Conservation (phyloP, 2,329 filamentous ascomycete species). For the Teratosphaeria viscida region DNA sequence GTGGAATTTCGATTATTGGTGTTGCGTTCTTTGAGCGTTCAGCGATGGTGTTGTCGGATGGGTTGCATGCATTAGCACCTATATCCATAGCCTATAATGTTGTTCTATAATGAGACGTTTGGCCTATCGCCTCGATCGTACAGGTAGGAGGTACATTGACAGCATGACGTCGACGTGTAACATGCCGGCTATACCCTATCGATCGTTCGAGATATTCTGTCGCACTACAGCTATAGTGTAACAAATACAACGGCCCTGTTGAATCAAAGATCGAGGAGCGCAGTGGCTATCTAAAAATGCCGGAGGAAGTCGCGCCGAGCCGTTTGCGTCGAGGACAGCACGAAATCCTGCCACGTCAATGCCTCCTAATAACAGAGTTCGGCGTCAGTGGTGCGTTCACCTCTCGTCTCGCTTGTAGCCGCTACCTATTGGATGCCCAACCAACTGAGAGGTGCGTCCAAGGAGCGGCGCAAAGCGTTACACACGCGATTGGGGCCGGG, state of each 20-base stretch:
- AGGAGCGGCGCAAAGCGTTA: background rate
- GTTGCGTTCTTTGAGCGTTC: background rate
- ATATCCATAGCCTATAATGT: background rate
- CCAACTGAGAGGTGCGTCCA: background rate
- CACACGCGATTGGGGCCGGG: background rate
- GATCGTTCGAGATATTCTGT: background rate
- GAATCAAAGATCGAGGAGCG: background rate
- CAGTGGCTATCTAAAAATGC: background rate
- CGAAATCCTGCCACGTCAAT: background rate
- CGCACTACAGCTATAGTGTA: background rate
- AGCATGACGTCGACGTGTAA: background rate
- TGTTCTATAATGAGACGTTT: background rate
- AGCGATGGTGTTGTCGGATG: background rate
- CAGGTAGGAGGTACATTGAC: background rate
- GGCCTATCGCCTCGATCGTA: background rate
- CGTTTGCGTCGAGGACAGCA: background rate
- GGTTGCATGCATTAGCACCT: background rate
- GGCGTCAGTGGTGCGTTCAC: background rate
- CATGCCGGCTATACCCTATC: background rate
- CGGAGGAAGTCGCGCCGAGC: background rate
- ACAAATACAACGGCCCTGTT: background rate
- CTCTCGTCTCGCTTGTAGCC: background rate
- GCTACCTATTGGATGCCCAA: background rate
- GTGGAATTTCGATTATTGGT: background rate
- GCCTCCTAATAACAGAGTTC: background rate